Evolutionary conservation across 768 basidiomycete species (phyloP).

Genomic region (Mycena galopus): DNA sequence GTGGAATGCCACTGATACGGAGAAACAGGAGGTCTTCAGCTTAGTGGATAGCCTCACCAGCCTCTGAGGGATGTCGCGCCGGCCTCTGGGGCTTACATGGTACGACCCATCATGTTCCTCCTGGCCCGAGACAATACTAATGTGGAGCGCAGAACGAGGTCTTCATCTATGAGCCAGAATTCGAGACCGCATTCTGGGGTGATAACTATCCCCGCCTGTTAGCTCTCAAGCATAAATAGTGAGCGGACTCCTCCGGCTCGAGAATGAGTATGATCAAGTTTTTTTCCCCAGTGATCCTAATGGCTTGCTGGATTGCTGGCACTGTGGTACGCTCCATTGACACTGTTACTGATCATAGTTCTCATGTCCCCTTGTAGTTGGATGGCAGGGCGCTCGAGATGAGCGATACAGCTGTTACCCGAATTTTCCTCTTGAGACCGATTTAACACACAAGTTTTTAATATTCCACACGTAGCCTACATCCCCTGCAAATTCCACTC

Average conservation of each 20-base stretch:
- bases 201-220: slow-evolving; percentile 48
- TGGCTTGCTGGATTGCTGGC: slow-evolving; percentile 50
- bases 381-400: slow-evolving; percentile 20
- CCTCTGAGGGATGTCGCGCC: slow-evolving; percentile 18
- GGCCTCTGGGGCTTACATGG: slow-evolving; percentile 22
- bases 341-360: slow-evolving; percentile 1
- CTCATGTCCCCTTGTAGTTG: slow-evolving; percentile 17
- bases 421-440: slow-evolving; percentile 14
- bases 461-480: not conserved
- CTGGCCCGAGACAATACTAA: slow-evolving; percentile 10
- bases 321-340: slow-evolving; percentile 45
- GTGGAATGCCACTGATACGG: slow-evolving; percentile 19
- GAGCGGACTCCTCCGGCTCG: slow-evolving; percentile 22
- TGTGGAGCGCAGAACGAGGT: slow-evolving; percentile 13
- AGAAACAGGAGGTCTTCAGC: slow-evolving; percentile 21
- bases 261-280: not conserved
- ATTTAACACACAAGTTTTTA: slow-evolving; percentile 5
- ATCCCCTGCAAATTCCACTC: too few species aligned
- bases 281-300: slow-evolving; percentile 42
- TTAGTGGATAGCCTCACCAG: slow-evolving; percentile 14
- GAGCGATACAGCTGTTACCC: slow-evolving; percentile 24
- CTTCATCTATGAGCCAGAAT: slow-evolving; percentile 34
- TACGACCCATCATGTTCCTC: slow-evolving; percentile 19
- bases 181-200: slow-evolving; percentile 51
- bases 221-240: slow-evolving; percentile 51